Base-by-base conservation (phyloP, 2,329 filamentous ascomycete species). In the Endoconidiophora polonica region DNA sequence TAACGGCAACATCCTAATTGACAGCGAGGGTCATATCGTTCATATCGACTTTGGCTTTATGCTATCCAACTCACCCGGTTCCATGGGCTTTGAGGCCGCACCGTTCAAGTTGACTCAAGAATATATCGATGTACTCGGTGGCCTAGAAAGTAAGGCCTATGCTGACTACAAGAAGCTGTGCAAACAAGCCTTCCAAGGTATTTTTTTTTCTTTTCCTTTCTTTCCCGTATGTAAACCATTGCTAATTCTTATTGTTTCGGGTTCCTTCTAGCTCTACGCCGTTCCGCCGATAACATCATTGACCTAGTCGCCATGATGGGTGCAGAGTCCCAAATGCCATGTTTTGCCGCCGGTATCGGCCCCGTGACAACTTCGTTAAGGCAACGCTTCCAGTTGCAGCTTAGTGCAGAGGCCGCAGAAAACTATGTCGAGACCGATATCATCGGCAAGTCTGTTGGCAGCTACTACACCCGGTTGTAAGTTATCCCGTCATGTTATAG, bases 31-130 rank as follows among this genome's bases (percentile, higher is more conserved):
- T 7, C 85, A 91, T 60, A 87, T 90, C 51, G 79, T 91, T 54
- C 85, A 91, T 61, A 91, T 91, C 54, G 85, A 91, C 63, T 91
- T 91, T 63, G 85, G 85, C 50, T 91, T 91, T 62, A 90, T 91
- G 83, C 70, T 91, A 33, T 88, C 83, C 44, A 91, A 91, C 63
- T 87, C 83, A 1, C 85, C 85, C 0, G 85, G 85, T 0, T 83
- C 79, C 6, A 84, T 91, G 60, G 84, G 83, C 2, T 91, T 91
- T 58, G 85, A 91, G 65, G 85, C 85, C 12, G 85, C 85, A 3
- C 85, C 85, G 1, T 91, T 91, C 65, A 91, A 91, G 67, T 69
- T 91, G 23, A 88, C 85, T 1, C 77, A 87, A 56, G 85, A 91
- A 60, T 91, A 91, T 60, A 80, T 91, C 38, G 85, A 91, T 57